Percentiles rank a stretch among this genome's conserved stretches.
Conservation (phyloP, 2,329 filamentous ascomycete genomes). For the Pseudofabraea citricarpa region DNA sequence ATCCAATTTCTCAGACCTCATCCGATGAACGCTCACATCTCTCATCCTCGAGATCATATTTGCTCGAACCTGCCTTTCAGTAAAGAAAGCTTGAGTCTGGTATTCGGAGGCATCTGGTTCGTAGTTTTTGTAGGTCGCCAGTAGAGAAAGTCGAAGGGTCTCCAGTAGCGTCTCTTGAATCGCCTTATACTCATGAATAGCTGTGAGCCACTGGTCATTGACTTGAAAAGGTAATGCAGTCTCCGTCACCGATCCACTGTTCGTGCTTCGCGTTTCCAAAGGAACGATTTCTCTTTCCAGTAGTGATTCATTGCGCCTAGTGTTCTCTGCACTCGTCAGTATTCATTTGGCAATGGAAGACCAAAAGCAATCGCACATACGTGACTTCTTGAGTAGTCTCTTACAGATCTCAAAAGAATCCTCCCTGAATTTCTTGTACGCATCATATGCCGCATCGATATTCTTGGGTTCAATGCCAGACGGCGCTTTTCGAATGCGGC, state of each 20-base stretch:
- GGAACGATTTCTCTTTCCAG: constrained; percentile 18
- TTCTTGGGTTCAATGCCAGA: constrained; percentile 19
- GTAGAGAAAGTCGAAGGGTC: constrained; percentile 35
- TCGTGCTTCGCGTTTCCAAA: constrained; percentile 17
- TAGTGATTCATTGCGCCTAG: constrained; percentile 14
- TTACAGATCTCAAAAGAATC: constrained; percentile 36
- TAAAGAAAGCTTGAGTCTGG: constrained; percentile 39
- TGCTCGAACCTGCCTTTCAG: constrained; percentile 36
- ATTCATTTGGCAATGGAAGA: background rate
- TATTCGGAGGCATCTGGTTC: constrained; percentile 38
- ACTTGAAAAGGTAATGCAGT: constrained; percentile 15
- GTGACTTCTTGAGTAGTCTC: constrained; percentile 35
- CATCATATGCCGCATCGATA: constrained; percentile 40
- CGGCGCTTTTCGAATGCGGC: constrained; percentile 16
- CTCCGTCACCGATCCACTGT: constrained; percentile 23
- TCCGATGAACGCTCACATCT: constrained; percentile 37
- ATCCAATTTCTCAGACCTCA: constrained; percentile 38
- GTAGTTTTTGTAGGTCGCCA: constrained; percentile 40
- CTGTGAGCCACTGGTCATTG: constrained; percentile 29
- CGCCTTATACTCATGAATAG: constrained; percentile 40
- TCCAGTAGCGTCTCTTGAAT: constrained; percentile 38
- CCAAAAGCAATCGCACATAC: constrained; percentile 19
- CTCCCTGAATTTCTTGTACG: constrained; percentile 38
- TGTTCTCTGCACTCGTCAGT: constrained; percentile 12
- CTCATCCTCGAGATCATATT: constrained; percentile 41